A percentile compares a stretch with the other conserved stretches of the same genome.
These are phyloP conservation scores for Echeveria elegans DNA, from an alignment of 164 flowering plant genomes.

Conservation along the genomic window DNA sequence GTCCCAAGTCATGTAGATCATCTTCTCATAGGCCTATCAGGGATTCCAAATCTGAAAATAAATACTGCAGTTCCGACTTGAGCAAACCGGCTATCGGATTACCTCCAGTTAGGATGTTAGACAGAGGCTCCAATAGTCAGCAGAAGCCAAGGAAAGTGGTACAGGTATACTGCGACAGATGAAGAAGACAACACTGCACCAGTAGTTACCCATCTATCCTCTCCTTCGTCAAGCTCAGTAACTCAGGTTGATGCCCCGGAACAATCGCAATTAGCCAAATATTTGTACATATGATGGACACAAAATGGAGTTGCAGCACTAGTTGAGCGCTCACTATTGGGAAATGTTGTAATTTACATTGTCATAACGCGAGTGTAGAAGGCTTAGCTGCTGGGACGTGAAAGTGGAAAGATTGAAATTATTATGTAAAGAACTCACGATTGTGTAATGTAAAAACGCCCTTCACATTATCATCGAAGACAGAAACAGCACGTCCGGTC, in stretches of 20 bases:
- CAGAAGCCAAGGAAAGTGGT: constrained; percentile 33
- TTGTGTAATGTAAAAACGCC: background rate
- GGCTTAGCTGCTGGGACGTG: background rate
- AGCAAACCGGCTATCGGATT: constrained; percentile 23
- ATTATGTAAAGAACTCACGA: background rate
- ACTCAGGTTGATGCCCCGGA: background rate
- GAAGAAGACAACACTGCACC: background rate
- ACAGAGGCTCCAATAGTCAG: constrained; percentile 28
- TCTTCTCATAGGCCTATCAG: constrained; percentile 36
- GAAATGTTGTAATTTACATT: constrained; percentile 1
- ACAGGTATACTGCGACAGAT: constrained; percentile 1
- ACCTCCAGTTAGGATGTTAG: constrained; percentile 26
- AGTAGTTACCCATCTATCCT: background rate
- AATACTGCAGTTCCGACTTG: constrained; percentile 18
- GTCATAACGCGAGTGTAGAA: background rate
- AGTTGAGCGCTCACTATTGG: background rate
- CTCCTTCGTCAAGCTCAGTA: too few relatives aligned
- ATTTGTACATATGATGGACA: constrained; percentile 5
- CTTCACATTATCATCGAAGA: too few relatives aligned
- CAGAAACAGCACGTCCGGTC: too few relatives aligned
- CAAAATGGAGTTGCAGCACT: background rate
- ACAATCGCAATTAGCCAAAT: background rate
- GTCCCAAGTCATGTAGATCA: constrained; percentile 47
- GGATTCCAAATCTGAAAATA: constrained; percentile 24
- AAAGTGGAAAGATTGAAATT: background rate